Evolutionary conservation across 2,329 filamentous ascomycete species (phyloP), one percentile per base, ranked within the genome.

Genomic region (Xylaria sp.): DNA sequence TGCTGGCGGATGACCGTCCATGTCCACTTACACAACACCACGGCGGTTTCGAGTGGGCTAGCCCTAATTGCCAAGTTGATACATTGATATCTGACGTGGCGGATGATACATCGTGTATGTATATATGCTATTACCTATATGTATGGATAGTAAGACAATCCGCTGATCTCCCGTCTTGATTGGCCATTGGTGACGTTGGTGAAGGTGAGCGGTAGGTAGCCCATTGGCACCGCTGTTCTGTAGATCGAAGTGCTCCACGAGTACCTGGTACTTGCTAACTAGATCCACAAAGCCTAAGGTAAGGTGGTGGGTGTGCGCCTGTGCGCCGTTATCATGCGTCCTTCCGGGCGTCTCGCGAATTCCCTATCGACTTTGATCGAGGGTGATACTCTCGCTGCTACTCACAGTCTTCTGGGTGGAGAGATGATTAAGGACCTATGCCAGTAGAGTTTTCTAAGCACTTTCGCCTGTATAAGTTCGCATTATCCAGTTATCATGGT

Each of bases 11-110:
- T 66, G 55, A 44, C 48, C 18, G 50, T 6, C 44, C 46, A 25
- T 68, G 55, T 32, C 62, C 57, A 56, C 64, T 52, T 52, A 37
- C 63, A 54, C 15, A 58, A 52, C 9, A 37, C 54, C 50, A 63
- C 54, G 20, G 54, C 56, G 5, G 10, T 55, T 61, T 63, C 28
- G 51, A 65, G 32, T 56, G 62, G 51, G 41, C 32, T 57, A 25
- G 44, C 5, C 50, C 5, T 51, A 34, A 63, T 61, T 55, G 58
- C 67, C 62, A 66, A 67, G 57, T 41, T 55, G 32, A 61, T 63
- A 64, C 50, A 60, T 28, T 18, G 41, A 25, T 52, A 68, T 56
- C 58, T 68, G 67, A 72, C 57, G 67, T 70, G 64, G 67, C 67
- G 37, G 37, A 44, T 60, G 48, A 63, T 65, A 62, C 44, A 54